phyloP scores from a whole-genome alignment of 495 filamentous ascomycete species.

The Talaromyces wortmannii region DNA sequence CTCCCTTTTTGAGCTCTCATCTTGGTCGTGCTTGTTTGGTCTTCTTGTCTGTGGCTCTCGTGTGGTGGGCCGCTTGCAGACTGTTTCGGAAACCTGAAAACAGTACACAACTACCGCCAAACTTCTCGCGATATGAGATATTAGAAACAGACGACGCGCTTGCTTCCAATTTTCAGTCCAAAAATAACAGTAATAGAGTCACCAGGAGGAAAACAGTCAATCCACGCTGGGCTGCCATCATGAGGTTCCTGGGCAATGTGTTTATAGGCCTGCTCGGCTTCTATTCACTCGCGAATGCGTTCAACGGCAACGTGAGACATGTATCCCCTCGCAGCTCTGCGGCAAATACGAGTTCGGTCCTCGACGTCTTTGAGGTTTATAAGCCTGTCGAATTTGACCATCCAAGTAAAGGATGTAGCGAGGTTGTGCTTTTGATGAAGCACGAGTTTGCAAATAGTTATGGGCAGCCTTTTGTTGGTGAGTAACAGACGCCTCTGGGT shows the following conservation, averaged over 20 bases:
- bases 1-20: background rate
- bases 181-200: background rate
- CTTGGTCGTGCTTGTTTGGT: background rate
- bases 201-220: background rate
- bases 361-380: constrained; percentile 64
- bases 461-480: constrained; percentile 70
- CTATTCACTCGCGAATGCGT: constrained; percentile 1
- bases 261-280: constrained; percentile 1
- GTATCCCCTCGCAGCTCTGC: background rate
- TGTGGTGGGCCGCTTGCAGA: background rate
- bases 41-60: background rate
- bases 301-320: background rate
- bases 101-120: background rate
- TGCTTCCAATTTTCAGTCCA: background rate
- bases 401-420: constrained; percentile 36
- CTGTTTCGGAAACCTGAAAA: background rate
- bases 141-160: background rate
- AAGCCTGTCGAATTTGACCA: constrained; percentile 48
- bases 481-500: constrained; percentile 10
- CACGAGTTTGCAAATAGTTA: constrained; percentile 75
- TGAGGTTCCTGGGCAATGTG: background rate
- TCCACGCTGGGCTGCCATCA: background rate
- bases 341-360: constrained; percentile 10
- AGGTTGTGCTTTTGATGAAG: constrained; percentile 52
- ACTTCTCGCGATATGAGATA: background rate